These are phyloP conservation scores for Neurospora sp. DNA, from an alignment of 2,329 filamentous ascomycete species.

Conservation along the genomic window DNA sequence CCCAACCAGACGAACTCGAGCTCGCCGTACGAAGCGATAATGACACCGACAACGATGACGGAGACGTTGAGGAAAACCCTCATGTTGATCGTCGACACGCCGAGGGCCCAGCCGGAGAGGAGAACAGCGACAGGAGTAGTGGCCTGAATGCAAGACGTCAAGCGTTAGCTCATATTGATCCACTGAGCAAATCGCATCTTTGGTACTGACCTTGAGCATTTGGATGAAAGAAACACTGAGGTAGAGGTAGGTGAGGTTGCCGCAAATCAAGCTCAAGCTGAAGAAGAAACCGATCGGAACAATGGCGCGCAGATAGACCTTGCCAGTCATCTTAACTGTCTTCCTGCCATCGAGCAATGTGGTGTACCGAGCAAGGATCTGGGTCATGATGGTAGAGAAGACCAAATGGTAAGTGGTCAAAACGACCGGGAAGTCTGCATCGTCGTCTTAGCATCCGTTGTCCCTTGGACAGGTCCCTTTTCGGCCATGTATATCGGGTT, in stretches of 20 bases:
- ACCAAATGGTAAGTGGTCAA: conserved; percentile 92
- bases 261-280: conserved; percentile 90
- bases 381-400: conserved; percentile 91
- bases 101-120: conserved; percentile 78
- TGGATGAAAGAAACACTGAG: conserved; percentile 95
- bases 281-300: conserved; percentile 94
- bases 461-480: not conserved
- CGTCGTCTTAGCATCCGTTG: conserved; percentile 19
- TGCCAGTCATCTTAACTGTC: conserved; percentile 93
- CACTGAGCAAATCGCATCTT: conserved; percentile 1
- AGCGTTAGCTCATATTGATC: not conserved
- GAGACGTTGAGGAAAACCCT: conserved; percentile 89
- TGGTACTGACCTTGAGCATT: conserved; percentile 84
- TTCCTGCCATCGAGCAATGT: conserved; percentile 86
- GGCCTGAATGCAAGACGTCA: conserved; percentile 43
- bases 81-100: conserved; percentile 72
- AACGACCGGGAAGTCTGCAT: conserved; percentile 59
- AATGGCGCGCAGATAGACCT: conserved; percentile 85
- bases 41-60: conserved; percentile 85
- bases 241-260: conserved; percentile 92
- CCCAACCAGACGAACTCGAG: conserved; percentile 81
- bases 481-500: not conserved
- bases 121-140: conserved; percentile 92
- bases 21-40: conserved; percentile 91
- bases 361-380: conserved; percentile 83